Conservation (phyloP, 176 grass and related monocot species). For the Carex littledalei region DNA sequence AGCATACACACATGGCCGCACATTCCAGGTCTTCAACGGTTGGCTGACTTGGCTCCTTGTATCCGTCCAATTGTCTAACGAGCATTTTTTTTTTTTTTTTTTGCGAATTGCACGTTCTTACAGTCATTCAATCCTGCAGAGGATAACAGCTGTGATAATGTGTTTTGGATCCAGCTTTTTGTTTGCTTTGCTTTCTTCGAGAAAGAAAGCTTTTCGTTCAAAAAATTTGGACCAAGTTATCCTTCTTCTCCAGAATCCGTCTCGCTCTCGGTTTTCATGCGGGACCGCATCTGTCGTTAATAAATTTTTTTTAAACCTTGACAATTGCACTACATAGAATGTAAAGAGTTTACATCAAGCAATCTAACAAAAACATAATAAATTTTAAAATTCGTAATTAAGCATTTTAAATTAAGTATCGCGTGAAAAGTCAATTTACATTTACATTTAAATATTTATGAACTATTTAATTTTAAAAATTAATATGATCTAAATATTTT, state of each 20-base stretch:
- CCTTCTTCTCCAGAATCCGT: neutral
- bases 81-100: neutral
- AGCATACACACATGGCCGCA: neutral
- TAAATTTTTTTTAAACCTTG: no score
- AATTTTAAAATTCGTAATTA: no score
- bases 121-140: neutral
- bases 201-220: neutral
- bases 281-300: no score
- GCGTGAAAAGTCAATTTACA: no score
- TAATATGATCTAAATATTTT: no score
- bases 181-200: conserved; percentile 13
- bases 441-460: no score
- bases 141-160: neutral
- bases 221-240: neutral
- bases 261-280: neutral
- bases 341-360: no score
- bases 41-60: neutral
- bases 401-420: no score
- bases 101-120: neutral
- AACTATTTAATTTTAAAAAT: no score
- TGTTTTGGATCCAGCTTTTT: conserved; percentile 26
- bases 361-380: no score
- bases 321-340: no score
- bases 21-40: neutral
- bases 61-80: neutral